Conservation (phyloP, 129 eudicot species). For the Lonicera japonica region DNA sequence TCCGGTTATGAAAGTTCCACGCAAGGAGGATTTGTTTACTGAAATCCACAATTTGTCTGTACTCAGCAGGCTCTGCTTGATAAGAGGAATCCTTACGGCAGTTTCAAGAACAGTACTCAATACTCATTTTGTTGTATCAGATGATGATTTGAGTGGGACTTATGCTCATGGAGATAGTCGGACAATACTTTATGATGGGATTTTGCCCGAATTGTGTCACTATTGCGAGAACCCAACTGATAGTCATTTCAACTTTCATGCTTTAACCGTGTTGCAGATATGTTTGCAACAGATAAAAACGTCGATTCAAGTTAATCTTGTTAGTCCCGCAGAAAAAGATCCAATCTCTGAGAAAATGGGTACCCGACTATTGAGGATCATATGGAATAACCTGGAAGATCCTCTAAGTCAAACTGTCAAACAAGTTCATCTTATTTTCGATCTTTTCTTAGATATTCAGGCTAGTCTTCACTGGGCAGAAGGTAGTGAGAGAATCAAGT, state of each 20-base stretch:
- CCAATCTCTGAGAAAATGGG: constrained; percentile 63
- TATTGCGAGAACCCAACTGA: constrained; percentile 85
- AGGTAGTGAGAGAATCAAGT: constrained; percentile 44
- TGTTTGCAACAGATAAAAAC: constrained; percentile 96
- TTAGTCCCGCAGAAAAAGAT: constrained; percentile 18
- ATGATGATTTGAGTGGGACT: constrained; percentile 8
- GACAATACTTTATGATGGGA: constrained; percentile 77
- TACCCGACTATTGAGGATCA: constrained; percentile 60
- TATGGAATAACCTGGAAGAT: constrained; percentile 97
- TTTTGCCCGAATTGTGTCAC: constrained; percentile 82
- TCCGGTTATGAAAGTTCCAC: constrained; percentile 43
- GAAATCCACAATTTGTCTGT: constrained; percentile 48
- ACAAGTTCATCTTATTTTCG: constrained; percentile 97
- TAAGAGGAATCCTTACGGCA: constrained; percentile 86
- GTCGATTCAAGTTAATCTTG: constrained; percentile 35
- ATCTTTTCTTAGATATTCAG: constrained; percentile 78
- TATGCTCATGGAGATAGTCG: constrained; percentile 23
- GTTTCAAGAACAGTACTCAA: constrained; percentile 72
- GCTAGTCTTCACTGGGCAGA: constrained; percentile 57
- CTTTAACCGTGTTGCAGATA: constrained; percentile 93
- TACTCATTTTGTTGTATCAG: constrained; percentile 35
- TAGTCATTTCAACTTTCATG: constrained; percentile 91
- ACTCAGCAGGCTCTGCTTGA: constrained; percentile 83
- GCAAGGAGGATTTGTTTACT: constrained; percentile 44
- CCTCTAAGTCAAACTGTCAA: constrained; percentile 95